phyloP scores from a whole-genome alignment of 139 green algal genomes.

The Micractinium sp. region DNA sequence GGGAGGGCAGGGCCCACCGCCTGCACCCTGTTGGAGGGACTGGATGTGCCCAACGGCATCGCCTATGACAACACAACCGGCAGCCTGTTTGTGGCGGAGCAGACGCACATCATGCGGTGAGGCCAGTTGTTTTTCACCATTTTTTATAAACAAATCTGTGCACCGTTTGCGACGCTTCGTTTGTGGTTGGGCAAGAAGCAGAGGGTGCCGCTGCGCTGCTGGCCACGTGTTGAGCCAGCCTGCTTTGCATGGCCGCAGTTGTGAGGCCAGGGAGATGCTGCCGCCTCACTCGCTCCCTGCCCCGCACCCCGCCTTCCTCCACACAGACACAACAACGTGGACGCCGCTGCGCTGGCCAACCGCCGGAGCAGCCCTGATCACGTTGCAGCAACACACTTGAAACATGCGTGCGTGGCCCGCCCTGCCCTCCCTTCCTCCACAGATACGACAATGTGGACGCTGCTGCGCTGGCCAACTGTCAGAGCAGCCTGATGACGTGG shows the following conservation, averaged over 20 bases:
- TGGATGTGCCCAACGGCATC: neutral
- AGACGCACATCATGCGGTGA: neutral
- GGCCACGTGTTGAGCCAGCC: no score
- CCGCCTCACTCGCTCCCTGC: no score
- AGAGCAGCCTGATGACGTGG: neutral
- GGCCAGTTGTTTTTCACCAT: neutral
- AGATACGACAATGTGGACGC: slow-evolving; percentile 5
- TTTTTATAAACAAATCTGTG: neutral
- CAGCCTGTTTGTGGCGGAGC: neutral
- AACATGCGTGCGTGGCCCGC: neutral
- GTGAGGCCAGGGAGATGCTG: neutral
- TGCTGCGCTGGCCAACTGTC: neutral
- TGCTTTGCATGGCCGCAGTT: no score
- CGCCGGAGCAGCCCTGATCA: neutral
- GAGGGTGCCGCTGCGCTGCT: no score
- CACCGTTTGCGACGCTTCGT: neutral
- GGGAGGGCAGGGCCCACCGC: neutral
- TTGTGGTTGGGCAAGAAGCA: no score
- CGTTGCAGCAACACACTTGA: no score
- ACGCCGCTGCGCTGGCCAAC: neutral
- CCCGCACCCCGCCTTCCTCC: no score
- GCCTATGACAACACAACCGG: neutral
- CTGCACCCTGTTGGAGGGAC: neutral
- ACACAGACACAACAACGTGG: neutral
- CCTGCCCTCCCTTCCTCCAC: neutral